These are phyloP conservation scores for Cicer cuneatum DNA, from an alignment of 306 rosid species.

Conservation along the genomic window DNA sequence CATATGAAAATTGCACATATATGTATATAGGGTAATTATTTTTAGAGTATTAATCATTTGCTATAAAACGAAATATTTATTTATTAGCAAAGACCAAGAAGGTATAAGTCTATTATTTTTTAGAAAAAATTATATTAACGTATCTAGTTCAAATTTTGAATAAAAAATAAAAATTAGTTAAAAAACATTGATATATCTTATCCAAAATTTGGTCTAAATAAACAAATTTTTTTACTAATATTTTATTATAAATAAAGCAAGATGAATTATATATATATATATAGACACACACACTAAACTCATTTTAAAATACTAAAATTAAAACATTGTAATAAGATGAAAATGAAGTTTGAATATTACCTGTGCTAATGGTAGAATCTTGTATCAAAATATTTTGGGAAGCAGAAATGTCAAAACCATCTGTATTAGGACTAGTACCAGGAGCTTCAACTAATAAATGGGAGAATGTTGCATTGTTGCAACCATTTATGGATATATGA, in stretches of 20 bases:
- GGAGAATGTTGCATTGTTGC: slow-evolving; percentile 24
- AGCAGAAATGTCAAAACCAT: slow-evolving; percentile 44
- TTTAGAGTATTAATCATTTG: neutral
- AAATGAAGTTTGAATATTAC: slow-evolving; percentile 31
- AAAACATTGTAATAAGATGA: neutral
- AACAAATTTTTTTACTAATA: too few relatives aligned
- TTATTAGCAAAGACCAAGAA: too few relatives aligned
- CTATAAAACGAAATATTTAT: neutral
- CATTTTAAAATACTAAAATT: neutral
- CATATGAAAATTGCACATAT: neutral
- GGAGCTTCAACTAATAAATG: slow-evolving; percentile 44
- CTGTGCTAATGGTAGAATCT: slow-evolving; percentile 36
- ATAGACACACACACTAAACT: neutral
- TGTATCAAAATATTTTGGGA: slow-evolving; percentile 39
- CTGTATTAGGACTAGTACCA: slow-evolving; percentile 53
- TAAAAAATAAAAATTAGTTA: too few relatives aligned
- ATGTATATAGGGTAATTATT: too few relatives aligned
- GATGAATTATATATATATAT: too few relatives aligned
- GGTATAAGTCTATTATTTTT: too few relatives aligned
- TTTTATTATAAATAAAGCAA: neutral
- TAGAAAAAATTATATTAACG: too few relatives aligned
- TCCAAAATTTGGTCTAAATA: too few relatives aligned
- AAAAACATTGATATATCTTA: too few relatives aligned
- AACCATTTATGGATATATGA: slow-evolving; percentile 36
- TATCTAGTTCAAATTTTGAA: too few relatives aligned